Evolutionary conservation across 352 stramenopile genomes (phyloP).

Genomic region (Pythium periplocum): DNA sequence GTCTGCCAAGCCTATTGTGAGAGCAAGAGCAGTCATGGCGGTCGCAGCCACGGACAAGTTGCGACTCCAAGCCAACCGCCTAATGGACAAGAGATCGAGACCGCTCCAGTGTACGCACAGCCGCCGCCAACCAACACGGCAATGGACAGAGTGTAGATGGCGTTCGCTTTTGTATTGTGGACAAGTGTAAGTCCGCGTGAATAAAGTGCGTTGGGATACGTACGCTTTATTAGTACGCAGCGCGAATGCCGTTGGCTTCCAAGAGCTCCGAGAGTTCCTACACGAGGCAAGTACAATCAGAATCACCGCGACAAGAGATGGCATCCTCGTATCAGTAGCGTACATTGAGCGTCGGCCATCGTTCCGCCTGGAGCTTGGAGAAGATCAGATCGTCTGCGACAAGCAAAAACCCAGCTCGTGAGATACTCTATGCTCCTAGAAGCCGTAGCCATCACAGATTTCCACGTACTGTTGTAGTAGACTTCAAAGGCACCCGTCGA

Average conservation of each 20-base stretch:
- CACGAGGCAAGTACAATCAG: neutral
- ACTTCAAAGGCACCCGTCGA: constrained; percentile 78
- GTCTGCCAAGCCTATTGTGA: constrained; percentile 1
- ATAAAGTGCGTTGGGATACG: neutral
- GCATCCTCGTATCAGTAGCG: neutral
- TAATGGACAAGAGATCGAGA: too few relatives aligned
- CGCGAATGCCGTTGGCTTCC: constrained; percentile 15
- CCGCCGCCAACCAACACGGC: too few relatives aligned
- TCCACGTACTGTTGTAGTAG: constrained; percentile 62
- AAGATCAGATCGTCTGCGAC: constrained; percentile 61
- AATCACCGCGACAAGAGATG: neutral
- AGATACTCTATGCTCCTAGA: neutral
- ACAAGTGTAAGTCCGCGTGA: neutral
- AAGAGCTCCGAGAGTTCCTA: constrained; percentile 18
- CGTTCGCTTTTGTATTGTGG: neutral
- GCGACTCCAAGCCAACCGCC: neutral
- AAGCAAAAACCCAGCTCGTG: neutral
- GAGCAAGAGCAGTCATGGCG: neutral
- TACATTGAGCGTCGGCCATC: constrained; percentile 71
- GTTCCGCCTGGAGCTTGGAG: constrained; percentile 57
- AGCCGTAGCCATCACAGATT: neutral
- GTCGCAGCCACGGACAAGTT: neutral
- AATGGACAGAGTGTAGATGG: neutral
- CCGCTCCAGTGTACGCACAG: too few relatives aligned
- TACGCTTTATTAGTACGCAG: constrained; percentile 9